phyloP scores from a whole-genome alignment of 768 basidiomycete genomes.

The Leccinum uliginosum region DNA sequence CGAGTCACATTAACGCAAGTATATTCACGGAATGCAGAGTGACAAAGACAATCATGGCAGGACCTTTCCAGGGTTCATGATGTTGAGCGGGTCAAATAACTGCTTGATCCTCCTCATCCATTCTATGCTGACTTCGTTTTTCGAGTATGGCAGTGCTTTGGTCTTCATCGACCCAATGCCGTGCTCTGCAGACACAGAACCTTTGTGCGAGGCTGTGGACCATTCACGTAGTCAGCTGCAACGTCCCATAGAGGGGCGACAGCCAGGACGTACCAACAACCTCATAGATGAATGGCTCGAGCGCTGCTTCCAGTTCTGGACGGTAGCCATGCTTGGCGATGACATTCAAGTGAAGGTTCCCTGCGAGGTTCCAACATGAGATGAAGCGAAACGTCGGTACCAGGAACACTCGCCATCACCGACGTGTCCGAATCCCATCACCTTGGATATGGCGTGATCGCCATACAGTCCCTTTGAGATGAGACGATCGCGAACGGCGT shows the following conservation, averaged over 20 bases:
- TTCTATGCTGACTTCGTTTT: constrained; percentile 70
- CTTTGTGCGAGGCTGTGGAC: constrained; percentile 61
- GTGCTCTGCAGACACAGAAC: constrained; percentile 96
- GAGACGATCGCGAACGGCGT: constrained; percentile 70
- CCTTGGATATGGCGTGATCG: constrained; percentile 73
- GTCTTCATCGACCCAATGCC: constrained; percentile 97
- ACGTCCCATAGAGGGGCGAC: background rate
- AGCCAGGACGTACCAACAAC: constrained; percentile 58
- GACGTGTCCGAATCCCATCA: constrained; percentile 93
- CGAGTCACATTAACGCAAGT: background rate
- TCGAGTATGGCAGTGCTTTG: constrained; percentile 84
- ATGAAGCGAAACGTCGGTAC: background rate
- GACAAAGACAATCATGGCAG: constrained; percentile 28
- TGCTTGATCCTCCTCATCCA: constrained; percentile 89
- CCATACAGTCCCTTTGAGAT: constrained; percentile 63
- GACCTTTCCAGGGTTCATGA: constrained; percentile 92
- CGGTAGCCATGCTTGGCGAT: constrained; percentile 73
- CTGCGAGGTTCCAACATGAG: constrained; percentile 35
- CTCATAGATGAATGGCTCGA: constrained; percentile 96
- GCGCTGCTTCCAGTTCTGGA: constrained; percentile 75
- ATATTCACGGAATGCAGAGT: background rate
- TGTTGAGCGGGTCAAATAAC: constrained; percentile 84
- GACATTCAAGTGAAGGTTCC: constrained; percentile 92
- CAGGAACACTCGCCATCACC: constrained; percentile 72
- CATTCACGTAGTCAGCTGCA: constrained; percentile 1